Evolutionary conservation across 1,284 basidiomycete genomes (phyloP).

Genomic region (Salmacisia buchloeana): DNA sequence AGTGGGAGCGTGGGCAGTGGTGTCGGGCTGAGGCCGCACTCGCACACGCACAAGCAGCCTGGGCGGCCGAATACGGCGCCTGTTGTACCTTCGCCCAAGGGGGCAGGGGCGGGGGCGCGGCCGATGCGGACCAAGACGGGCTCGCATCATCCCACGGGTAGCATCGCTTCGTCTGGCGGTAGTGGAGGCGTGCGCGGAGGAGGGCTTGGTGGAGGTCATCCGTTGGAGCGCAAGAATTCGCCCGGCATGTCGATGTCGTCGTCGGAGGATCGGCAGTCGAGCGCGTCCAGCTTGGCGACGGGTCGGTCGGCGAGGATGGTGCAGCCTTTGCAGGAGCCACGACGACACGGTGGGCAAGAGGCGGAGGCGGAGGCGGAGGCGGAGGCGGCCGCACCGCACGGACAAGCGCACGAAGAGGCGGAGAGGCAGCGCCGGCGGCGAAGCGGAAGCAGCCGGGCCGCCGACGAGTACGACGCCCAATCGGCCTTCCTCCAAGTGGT

Average conservation of each 20-base stretch:
- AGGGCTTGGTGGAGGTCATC: no score
- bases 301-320: no score
- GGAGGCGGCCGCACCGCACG: no score
- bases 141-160: neutral
- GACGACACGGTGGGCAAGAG: no score
- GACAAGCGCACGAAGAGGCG: neutral
- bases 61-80: neutral
- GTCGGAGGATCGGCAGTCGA: no score
- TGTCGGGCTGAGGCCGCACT: neutral
- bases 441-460: neutral
- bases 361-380: no score
- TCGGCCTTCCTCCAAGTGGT: neutral
- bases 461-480: neutral
- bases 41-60: neutral
- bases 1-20: neutral
- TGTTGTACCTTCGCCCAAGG: neutral
- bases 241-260: no score
- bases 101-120: neutral
- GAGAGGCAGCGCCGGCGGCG: neutral
- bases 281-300: no score
- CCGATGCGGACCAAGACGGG: neutral
- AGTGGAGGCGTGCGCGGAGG: no score
- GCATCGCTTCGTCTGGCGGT: no score
- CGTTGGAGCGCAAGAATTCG: no score
- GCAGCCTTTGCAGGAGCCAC: no score